Evolutionary conservation across 768 basidiomycete species (phyloP).

Genomic region (Rhizopogon sp.): DNA sequence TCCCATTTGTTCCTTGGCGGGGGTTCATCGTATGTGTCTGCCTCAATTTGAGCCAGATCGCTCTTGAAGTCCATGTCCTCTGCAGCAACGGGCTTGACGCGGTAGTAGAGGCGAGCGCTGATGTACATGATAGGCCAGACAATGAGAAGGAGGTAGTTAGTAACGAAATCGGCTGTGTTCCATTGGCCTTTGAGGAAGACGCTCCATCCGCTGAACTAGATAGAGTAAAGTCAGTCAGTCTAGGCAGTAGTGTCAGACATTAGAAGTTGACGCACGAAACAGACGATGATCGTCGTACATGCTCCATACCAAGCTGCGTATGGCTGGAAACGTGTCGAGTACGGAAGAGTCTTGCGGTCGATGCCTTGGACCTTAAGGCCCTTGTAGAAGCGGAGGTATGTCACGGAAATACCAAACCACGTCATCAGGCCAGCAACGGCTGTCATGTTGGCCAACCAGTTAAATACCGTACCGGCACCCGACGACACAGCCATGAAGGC

Average conservation of each 20-base stretch:
- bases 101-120: constrained; percentile 44
- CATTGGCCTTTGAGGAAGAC: constrained; percentile 52
- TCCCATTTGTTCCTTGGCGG: constrained; percentile 65
- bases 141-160: constrained; percentile 71
- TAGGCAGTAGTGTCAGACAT: not conserved
- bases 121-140: constrained; percentile 75
- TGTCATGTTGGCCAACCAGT: constrained; percentile 79
- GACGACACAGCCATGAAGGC: constrained; percentile 75
- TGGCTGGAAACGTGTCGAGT: constrained; percentile 60
- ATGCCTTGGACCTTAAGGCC: constrained; percentile 80
- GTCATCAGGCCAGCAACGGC: constrained; percentile 65
- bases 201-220: constrained; percentile 42
- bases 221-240: constrained; percentile 35
- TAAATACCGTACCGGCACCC: constrained; percentile 71
- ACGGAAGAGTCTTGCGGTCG: constrained; percentile 69
- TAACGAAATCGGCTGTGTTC: constrained; percentile 67
- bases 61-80: constrained; percentile 83
- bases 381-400: constrained; percentile 80
- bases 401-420: constrained; percentile 75
- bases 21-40: constrained; percentile 64
- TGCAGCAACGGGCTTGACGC: constrained; percentile 22
- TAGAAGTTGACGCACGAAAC: constrained; percentile 46
- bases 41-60: constrained; percentile 66
- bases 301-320: constrained; percentile 59
- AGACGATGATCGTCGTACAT: constrained; percentile 39